Evolutionary conservation across 768 basidiomycete genomes (phyloP).

Genomic region (Boletellus sp.): DNA sequence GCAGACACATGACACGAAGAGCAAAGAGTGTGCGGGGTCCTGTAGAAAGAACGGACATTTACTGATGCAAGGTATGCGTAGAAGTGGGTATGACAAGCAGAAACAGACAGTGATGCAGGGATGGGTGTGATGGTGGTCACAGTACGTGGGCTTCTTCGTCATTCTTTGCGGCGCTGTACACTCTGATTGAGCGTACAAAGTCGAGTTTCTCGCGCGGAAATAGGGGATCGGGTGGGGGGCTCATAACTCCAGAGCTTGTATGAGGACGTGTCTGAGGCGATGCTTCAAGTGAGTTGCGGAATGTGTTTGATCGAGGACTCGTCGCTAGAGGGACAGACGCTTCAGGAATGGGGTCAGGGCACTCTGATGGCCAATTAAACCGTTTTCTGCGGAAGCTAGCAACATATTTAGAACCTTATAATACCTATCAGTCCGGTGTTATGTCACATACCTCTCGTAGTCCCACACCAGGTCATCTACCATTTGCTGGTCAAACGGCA

Average conservation of each 20-base stretch:
- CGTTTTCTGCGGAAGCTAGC: slow-evolving; percentile 62
- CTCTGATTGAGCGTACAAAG: slow-evolving; percentile 49
- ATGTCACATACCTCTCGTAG: slow-evolving; percentile 31
- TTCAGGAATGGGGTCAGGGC: slow-evolving; percentile 32
- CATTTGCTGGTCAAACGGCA: slow-evolving; percentile 18
- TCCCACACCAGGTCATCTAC: slow-evolving; percentile 34
- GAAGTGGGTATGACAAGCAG: background rate
- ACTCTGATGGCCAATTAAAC: slow-evolving; percentile 63
- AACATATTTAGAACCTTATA: slow-evolving; percentile 6
- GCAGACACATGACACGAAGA: background rate
- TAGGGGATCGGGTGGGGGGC: slow-evolving; percentile 19
- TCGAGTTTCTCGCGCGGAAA: slow-evolving; percentile 39
- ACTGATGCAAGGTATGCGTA: background rate
- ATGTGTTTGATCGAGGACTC: slow-evolving; percentile 21
- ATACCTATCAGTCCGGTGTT: background rate
- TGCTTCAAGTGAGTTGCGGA: slow-evolving; percentile 17
- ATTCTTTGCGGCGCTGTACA: slow-evolving; percentile 49
- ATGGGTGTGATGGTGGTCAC: slow-evolving; percentile 9
- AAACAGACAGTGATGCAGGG: background rate
- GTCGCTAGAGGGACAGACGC: slow-evolving; percentile 14
- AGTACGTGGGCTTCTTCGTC: slow-evolving; percentile 26
- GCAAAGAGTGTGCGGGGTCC: slow-evolving; percentile 18
- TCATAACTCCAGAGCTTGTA: slow-evolving; percentile 11
- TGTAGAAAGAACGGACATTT: slow-evolving; percentile 9
- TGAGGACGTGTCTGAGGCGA: slow-evolving; percentile 11